These are phyloP conservation scores for Nitzschia putrida DNA, from an alignment of 108 stramenopile genomes.

Conservation along the genomic window DNA sequence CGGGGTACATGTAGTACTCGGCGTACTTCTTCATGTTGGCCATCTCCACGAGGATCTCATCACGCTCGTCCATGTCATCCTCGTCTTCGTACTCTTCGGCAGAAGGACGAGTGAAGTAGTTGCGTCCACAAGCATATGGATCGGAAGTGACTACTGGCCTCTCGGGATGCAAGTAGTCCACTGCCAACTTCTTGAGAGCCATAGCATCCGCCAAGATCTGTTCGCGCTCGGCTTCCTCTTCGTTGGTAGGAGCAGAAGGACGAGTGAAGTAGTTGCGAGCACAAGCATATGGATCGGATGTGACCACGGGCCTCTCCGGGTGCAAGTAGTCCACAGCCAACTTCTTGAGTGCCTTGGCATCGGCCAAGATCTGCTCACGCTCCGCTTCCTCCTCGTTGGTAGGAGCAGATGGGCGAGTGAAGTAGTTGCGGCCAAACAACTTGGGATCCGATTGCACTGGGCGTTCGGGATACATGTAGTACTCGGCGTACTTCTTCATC, in stretches of 20 bases:
- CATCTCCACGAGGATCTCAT: constrained; percentile 52
- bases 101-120: constrained; percentile 68
- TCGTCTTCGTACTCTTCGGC: constrained; percentile 53
- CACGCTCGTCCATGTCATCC: constrained; percentile 58
- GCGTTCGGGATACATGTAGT: constrained; percentile 44
- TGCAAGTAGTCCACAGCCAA: constrained; percentile 59
- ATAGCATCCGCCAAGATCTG: constrained; percentile 45
- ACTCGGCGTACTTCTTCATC: constrained; percentile 43
- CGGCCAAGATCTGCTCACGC: constrained; percentile 55
- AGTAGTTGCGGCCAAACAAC: constrained; percentile 54
- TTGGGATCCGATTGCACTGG: constrained; percentile 28
- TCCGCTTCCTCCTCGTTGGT: constrained; percentile 54
- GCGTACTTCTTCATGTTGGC: constrained; percentile 53
- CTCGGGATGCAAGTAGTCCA: constrained; percentile 65
- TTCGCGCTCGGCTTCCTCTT: constrained; percentile 45
- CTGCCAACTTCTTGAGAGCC: constrained; percentile 58
- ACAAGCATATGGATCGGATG: constrained; percentile 33
- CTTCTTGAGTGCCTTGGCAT: constrained; percentile 54
- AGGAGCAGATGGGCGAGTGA: constrained; percentile 50
- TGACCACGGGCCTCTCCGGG: constrained; percentile 56
- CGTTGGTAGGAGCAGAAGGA: constrained; percentile 60
- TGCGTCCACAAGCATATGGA: constrained; percentile 47
- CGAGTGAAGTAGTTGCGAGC: constrained; percentile 75
- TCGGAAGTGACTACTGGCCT: constrained; percentile 33
- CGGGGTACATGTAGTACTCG: constrained; percentile 62